Base-by-base conservation (phyloP, 176 grass and related monocot genomes). In the Oryza rufipogon region DNA sequence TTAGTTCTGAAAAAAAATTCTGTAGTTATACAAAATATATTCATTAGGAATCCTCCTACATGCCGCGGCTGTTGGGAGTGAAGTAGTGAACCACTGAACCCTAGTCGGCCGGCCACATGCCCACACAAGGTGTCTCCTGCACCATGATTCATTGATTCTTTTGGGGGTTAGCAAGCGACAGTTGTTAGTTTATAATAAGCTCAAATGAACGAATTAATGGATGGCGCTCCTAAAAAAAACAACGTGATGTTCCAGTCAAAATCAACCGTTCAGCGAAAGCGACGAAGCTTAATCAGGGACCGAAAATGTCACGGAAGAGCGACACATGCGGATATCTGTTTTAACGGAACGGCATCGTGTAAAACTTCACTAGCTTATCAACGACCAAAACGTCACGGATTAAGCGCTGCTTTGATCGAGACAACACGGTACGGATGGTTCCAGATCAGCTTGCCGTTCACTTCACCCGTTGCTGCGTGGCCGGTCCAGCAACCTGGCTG, bases 151-250 rank as follows among this genome's bases (percentile, higher is more conserved):
- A 20, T 58, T 20, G 54, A 20, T 63, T 63, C 58, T 63, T 8
- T 6, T 8, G 58, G 58, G 20, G 8, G 58, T 63, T 63, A 23
- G 58, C 19, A 63, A 10, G 58, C 58, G n/a, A 63, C 19, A 23
- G 0, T 23, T 63, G 17, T 49, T 49, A 15, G 17, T 32, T 4
- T 7, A 42, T 42, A 42, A 42, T 42, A 11, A 23, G 34, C 66
- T 32, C 70, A 11, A 51, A 15, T 56, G 5, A 16, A 9, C 46
- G 5, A 16, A 20, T 20, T 9, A 5, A 7, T 6, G 58, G 51
- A 33, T 16, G 81, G 22, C 7, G 17, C 20, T 79, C 56, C 58
- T 4, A n/a, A 68, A 88, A 58, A 9, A 88, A 58, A 9, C 87
- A 78, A 80, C 14, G 45, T 13, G 7, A 30, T 11, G 16, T 9